phyloP scores from a whole-genome alignment of 768 basidiomycete species.

The Butyriboletus loyo region DNA sequence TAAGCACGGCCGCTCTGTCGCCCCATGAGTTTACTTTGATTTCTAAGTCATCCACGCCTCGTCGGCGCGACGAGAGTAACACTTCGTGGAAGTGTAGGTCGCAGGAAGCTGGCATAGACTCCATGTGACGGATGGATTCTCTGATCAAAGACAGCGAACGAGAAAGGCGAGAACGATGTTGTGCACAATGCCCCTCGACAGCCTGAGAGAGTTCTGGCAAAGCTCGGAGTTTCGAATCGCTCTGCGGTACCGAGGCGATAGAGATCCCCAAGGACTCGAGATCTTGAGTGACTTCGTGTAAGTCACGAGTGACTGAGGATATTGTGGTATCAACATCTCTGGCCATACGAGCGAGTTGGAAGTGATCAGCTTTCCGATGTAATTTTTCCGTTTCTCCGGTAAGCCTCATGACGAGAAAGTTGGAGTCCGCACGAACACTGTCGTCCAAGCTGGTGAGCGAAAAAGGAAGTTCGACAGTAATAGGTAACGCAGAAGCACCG shows the following conservation, averaged over 20 bases:
- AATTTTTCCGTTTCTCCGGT: slow-evolving; percentile 52
- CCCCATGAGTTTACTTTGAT: slow-evolving; percentile 47
- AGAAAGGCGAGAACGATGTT: slow-evolving; percentile 38
- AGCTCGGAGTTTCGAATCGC: slow-evolving; percentile 29
- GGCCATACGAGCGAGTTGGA: slow-evolving; percentile 53
- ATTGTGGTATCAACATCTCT: slow-evolving; percentile 49
- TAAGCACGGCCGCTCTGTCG: slow-evolving; percentile 32
- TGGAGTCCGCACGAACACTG: slow-evolving; percentile 64
- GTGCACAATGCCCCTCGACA: slow-evolving; percentile 35
- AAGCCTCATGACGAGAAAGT: slow-evolving; percentile 64
- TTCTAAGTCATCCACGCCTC: slow-evolving; percentile 51
- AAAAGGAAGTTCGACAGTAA: slow-evolving; percentile 46
- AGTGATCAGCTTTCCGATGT: slow-evolving; percentile 43
- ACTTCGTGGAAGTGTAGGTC: slow-evolving; percentile 46
- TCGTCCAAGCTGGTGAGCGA: slow-evolving; percentile 60
- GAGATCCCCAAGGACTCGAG: slow-evolving; percentile 39
- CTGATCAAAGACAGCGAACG: slow-evolving; percentile 53
- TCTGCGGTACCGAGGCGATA: slow-evolving; percentile 29
- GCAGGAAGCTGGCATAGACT: slow-evolving; percentile 40
- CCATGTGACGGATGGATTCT: slow-evolving; percentile 54
- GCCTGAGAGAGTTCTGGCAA: slow-evolving; percentile 38
- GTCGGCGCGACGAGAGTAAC: slow-evolving; percentile 47
- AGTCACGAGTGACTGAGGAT: slow-evolving; percentile 34
- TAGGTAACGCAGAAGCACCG: slow-evolving; percentile 31
- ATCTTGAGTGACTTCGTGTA: slow-evolving; percentile 39